Percentiles rank a stretch among this genome's conserved stretches.
These are phyloP conservation scores for Cutaneotrichosporon daszewskae DNA, from an alignment of 1,284 basidiomycete species.

Conservation along the genomic window DNA sequence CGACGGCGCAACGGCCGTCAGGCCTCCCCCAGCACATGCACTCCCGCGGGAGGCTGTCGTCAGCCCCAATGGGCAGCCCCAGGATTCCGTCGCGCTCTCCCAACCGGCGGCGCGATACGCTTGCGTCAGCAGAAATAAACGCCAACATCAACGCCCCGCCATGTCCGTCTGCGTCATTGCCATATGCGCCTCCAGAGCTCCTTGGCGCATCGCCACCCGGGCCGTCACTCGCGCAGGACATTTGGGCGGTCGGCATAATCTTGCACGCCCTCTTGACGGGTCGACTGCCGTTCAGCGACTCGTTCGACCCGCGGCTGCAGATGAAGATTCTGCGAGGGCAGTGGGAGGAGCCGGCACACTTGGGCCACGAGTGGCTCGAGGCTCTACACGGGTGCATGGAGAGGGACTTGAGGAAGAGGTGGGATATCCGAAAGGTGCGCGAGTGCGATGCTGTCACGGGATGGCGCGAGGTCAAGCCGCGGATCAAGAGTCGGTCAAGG, in stretches of 20 bases:
- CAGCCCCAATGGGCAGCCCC: neutral
- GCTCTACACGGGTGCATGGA: constrained; percentile 71
- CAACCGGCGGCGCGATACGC: constrained; percentile 7
- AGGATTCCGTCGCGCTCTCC: constrained; percentile 7
- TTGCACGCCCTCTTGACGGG: constrained; percentile 77
- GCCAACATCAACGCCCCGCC: constrained; percentile 1
- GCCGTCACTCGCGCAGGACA: constrained; percentile 62
- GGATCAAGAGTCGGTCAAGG: constrained; percentile 28
- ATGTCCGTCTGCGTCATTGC: constrained; percentile 77
- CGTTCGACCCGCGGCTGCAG: constrained; percentile 80
- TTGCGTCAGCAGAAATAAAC: constrained; percentile 1
- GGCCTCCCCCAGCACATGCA: constrained; percentile 2
- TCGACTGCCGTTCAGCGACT: constrained; percentile 72
- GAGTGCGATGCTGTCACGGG: constrained; percentile 74
- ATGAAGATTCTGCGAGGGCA: constrained; percentile 82
- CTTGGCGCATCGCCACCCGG: constrained; percentile 50
- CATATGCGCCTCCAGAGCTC: constrained; percentile 82
- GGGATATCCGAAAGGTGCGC: constrained; percentile 69
- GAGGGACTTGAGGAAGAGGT: constrained; percentile 56
- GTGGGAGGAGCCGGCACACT: constrained; percentile 51
- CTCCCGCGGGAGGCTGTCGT: neutral
- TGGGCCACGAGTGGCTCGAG: constrained; percentile 64
- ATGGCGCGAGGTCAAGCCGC: constrained; percentile 54
- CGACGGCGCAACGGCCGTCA: neutral
- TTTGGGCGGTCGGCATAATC: constrained; percentile 88